Percentiles rank a stretch among this genome's conserved stretches.
These are phyloP conservation scores for Boletus mariae DNA, from an alignment of 1,284 basidiomycete genomes.

Conservation along the genomic window DNA sequence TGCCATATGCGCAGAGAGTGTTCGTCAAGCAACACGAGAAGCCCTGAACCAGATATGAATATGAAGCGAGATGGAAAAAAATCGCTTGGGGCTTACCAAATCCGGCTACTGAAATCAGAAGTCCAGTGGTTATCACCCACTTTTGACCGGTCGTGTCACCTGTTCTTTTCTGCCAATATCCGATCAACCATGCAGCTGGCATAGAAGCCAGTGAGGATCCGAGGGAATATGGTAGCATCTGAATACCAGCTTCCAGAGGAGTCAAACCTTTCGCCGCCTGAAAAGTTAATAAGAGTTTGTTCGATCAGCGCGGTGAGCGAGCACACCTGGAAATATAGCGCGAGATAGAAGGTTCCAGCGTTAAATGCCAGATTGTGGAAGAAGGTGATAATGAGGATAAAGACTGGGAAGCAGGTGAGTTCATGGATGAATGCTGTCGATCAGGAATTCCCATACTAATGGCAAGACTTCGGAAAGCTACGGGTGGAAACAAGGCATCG, in stretches of 20 bases:
- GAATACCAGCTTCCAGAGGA: constrained; percentile 65
- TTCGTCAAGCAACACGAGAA: constrained; percentile 60
- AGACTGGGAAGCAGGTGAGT: constrained; percentile 42
- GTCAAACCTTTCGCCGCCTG: constrained; percentile 65
- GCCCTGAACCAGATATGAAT: constrained; percentile 40
- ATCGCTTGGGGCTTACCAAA: constrained; percentile 55
- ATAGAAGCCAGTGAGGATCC: constrained; percentile 77
- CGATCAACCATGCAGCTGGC: constrained; percentile 75
- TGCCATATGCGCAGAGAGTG: constrained; percentile 44
- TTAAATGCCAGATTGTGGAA: constrained; percentile 79
- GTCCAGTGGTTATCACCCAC: constrained; percentile 56
- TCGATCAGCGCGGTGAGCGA: constrained; percentile 4
- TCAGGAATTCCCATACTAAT: constrained; percentile 44
- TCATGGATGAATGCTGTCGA: constrained; percentile 10
- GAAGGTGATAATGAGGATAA: constrained; percentile 64
- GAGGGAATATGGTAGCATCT: constrained; percentile 75
- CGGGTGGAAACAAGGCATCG: constrained; percentile 68
- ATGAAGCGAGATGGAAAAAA: constrained; percentile 8
- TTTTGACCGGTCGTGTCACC: constrained; percentile 61
- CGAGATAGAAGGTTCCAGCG: constrained; percentile 78
- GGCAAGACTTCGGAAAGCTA: constrained; percentile 55
- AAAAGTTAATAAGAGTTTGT: constrained; percentile 10
- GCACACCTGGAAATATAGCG: constrained; percentile 71
- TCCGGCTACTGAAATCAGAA: constrained; percentile 60
- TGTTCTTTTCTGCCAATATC: constrained; percentile 54